Percentiles rank a stretch among this genome's conserved stretches.
These are phyloP conservation scores for Conoideocrella luteorostrata DNA, from an alignment of 2,329 filamentous ascomycete species.

Conservation along the genomic window DNA sequence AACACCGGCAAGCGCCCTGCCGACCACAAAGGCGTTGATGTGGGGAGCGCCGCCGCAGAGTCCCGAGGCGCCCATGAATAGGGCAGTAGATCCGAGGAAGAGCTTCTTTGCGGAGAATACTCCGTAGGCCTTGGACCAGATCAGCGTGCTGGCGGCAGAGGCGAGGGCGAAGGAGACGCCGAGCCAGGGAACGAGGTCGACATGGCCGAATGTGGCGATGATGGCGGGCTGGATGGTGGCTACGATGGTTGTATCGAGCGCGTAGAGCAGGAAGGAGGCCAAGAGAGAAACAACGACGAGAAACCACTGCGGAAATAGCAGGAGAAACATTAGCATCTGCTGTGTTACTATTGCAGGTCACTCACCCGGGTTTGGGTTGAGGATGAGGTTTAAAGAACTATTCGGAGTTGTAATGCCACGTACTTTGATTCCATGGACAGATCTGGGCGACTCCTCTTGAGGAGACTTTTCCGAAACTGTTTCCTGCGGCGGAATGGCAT, in stretches of 20 bases:
- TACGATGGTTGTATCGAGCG: constrained; percentile 37
- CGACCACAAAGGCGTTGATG: constrained; percentile 25
- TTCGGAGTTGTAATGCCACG: too few species aligned
- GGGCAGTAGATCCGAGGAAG: neutral
- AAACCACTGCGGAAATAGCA: neutral
- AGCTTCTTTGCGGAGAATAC: neutral
- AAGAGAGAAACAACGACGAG: constrained; percentile 8
- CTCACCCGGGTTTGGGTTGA: too few species aligned
- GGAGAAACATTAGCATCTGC: neutral
- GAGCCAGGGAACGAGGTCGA: constrained; percentile 11
- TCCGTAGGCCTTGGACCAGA: neutral
- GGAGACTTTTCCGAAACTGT: too few species aligned
- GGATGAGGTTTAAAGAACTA: too few species aligned
- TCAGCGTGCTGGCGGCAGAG: neutral
- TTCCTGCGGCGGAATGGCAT: too few species aligned
- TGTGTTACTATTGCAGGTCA: too few species aligned
- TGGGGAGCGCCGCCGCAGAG: constrained; percentile 23
- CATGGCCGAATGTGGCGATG: constrained; percentile 26
- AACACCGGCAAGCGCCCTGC: constrained; percentile 26
- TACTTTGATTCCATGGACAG: constrained; percentile 1
- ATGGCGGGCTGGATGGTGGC: constrained; percentile 37
- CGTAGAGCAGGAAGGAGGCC: constrained; percentile 26
- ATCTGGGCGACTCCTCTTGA: constrained; percentile 11
- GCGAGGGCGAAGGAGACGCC: neutral
- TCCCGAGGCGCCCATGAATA: constrained; percentile 22